phyloP scores from a whole-genome alignment of 176 grass and related monocot genomes.

The Dactylis glomerata region DNA sequence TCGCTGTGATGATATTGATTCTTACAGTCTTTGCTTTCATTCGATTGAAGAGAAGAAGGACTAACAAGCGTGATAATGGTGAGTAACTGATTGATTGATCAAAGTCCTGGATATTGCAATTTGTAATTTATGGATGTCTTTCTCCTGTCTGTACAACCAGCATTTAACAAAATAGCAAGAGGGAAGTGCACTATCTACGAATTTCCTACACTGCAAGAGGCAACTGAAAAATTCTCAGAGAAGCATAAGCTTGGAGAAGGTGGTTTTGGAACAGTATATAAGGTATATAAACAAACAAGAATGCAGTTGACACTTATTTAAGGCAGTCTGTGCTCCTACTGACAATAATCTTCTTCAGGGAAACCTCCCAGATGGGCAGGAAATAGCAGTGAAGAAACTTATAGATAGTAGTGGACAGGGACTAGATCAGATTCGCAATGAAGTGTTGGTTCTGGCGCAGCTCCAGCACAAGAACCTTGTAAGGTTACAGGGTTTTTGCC shows the following conservation, averaged over 20 bases:
- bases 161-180: conserved; percentile 32
- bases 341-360: conserved; percentile 31
- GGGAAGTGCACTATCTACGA: conserved; percentile 46
- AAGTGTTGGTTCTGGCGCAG: conserved; percentile 27
- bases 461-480: conserved; percentile 68
- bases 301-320: background rate
- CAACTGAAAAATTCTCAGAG: conserved; percentile 48
- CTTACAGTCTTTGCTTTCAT: conserved; percentile 29
- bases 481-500: conserved; percentile 40
- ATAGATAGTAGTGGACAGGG: conserved; percentile 17
- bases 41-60: conserved; percentile 27
- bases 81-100: conserved; percentile 14
- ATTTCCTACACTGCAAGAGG: conserved; percentile 29
- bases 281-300: conserved; percentile 21
- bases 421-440: conserved; percentile 38
- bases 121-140: background rate
- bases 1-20: conserved; percentile 13
- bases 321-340: background rate
- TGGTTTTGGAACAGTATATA: conserved; percentile 46
- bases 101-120: background rate
- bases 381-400: conserved; percentile 53
- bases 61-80: background rate
- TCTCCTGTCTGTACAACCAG: background rate
- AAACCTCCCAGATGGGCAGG: conserved; percentile 26
- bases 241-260: conserved; percentile 44